These are phyloP conservation scores for Daldinia loculata DNA, from an alignment of 495 filamentous ascomycete species.

Conservation along the genomic window DNA sequence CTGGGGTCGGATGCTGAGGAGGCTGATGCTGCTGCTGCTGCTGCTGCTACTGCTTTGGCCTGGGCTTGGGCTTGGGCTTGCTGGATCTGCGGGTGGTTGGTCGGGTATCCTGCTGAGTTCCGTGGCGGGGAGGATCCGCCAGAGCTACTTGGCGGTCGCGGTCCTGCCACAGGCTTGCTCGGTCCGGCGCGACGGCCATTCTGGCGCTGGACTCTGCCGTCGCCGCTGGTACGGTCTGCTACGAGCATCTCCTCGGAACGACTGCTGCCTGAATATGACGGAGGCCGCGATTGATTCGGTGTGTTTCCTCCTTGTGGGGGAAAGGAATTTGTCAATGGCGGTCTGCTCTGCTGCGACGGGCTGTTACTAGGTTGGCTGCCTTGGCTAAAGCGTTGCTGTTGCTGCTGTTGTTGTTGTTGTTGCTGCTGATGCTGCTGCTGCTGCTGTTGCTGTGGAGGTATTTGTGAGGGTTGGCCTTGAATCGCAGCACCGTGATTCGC, in stretches of 20 bases:
- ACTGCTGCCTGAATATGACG: constrained; percentile 44
- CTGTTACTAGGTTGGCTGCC: constrained; percentile 18
- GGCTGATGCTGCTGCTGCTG: not conserved
- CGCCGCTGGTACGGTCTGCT: constrained; percentile 30
- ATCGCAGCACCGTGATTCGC: constrained; percentile 20
- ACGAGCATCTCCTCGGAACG: constrained; percentile 45
- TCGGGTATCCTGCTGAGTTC: constrained; percentile 17
- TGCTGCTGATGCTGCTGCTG: no score
- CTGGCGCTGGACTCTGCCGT: constrained; percentile 37
- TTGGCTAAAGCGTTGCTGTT: constrained; percentile 37
- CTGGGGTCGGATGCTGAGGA: constrained; percentile 27
- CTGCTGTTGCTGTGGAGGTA: not conserved
- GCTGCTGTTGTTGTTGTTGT: not conserved
- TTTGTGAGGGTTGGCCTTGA: constrained; percentile 25
- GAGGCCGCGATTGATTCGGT: constrained; percentile 34
- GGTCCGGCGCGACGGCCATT: constrained; percentile 37
- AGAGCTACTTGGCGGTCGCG: constrained; percentile 39
- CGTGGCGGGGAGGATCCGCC: constrained; percentile 42
- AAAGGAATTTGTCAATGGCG: constrained; percentile 41
- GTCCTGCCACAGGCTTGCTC: constrained; percentile 27
- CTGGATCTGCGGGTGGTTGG: constrained; percentile 31
- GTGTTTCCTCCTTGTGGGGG: constrained; percentile 29
- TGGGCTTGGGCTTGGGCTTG: constrained; percentile 36
- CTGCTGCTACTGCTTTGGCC: constrained; percentile 13
- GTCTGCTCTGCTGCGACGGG: constrained; percentile 38